Evolutionary conservation across 441 rosid genomes (phyloP).

Genomic region (Populus hybrid): DNA sequence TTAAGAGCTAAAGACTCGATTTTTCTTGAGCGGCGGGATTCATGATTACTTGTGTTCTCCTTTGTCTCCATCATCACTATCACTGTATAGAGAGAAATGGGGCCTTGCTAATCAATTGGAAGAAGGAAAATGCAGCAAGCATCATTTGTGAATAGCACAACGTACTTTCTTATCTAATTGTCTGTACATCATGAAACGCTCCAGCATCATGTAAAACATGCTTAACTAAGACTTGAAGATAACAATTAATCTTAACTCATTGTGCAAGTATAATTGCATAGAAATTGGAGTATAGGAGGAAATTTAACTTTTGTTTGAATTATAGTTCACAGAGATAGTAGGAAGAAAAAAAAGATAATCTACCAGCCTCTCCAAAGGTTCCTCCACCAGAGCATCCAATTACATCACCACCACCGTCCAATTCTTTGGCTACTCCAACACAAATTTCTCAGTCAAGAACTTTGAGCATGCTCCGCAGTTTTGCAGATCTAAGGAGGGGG

Average conservation of each 20-base stretch:
- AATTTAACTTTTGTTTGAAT: too few species aligned
- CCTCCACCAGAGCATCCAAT: too few species aligned
- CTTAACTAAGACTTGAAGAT: neutral
- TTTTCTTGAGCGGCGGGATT: slow-evolving; percentile 27
- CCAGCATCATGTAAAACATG: neutral
- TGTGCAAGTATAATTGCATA: too few species aligned
- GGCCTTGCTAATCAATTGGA: neutral
- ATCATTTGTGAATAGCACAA: too few species aligned
- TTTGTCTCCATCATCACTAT: slow-evolving; percentile 18
- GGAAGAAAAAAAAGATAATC: neutral
- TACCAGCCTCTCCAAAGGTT: too few species aligned
- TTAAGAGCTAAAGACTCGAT: neutral
- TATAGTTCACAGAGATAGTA: neutral
- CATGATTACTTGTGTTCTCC: slow-evolving; percentile 17
- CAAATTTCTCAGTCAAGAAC: slow-evolving; percentile 58
- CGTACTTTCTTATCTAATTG: too few species aligned
- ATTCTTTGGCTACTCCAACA: slow-evolving; percentile 35
- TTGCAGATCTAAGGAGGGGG: slow-evolving; percentile 62
- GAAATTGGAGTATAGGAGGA: too few species aligned
- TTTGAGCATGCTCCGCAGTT: slow-evolving; percentile 79
- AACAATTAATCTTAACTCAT: too few species aligned
- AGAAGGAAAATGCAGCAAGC: too few species aligned
- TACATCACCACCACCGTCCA: neutral
- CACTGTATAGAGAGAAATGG: slow-evolving; percentile 5
- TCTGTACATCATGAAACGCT: too few species aligned